Evolutionary conservation across 2,329 filamentous ascomycete species (phyloP), one percentile per base, ranked within the genome.

Genomic region (Ophiostoma novo-ulmi): DNA sequence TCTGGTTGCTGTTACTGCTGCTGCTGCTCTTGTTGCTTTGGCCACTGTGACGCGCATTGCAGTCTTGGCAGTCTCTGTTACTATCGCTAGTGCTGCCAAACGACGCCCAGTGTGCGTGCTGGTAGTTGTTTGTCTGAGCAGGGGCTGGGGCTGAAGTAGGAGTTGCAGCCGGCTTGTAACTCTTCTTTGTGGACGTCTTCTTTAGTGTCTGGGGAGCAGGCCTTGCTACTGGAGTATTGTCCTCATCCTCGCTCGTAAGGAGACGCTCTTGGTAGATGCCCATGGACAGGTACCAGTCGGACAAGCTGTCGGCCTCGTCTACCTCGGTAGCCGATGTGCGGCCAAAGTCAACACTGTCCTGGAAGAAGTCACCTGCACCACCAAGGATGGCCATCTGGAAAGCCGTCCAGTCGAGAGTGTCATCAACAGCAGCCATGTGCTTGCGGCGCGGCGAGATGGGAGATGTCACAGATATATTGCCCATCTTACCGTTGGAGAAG

Each of bases 351-450:
- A 80, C 78, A 22, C 79, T 78, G 68, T 84, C 84, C 22, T 79
- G 78, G 69, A 82, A 80, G 64, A 85, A 80, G 73, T 86, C 85
- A 39, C 84, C 85, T 1, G 84, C 84, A 5, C 85, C 85, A 61
- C 87, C 86, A 0, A 85, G 78, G 68, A 89, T 88, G 20, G 87
- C 87, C 82, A 88, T 88, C 77, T 89, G 87, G 76, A 88, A 89
- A 3, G 87, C 86, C 6, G 84, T 87, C 87, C 87, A 89, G 79
- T 89, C 87, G 3, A 89, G 77, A 10, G 80, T 82, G 67, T 85
- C 84, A 68, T 86, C 85, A 71, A 79, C 80, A 44, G 75, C 72
- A 11, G 68, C 68, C 26, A 71, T 71, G 64, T 65, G 52, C 36
- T 41, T 52, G 68, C 48, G 63, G 8, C 63, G 68, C n/a, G 65